Percentiles rank a stretch among this genome's conserved stretches.
These are phyloP conservation scores for Kwoniella dendrophila DNA, from an alignment of 768 basidiomycete species.

Conservation along the genomic window DNA sequence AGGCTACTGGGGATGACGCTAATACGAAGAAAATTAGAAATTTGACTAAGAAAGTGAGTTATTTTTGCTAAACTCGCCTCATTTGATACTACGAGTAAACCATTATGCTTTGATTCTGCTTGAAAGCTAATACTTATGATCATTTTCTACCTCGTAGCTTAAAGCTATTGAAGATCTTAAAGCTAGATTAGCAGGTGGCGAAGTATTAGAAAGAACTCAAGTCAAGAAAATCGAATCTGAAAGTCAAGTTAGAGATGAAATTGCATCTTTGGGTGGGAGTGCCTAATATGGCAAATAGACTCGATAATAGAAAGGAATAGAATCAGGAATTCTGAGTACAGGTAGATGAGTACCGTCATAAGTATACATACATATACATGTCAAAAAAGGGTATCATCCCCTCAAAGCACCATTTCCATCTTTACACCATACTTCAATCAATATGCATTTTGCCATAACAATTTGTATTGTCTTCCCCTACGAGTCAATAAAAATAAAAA, in stretches of 20 bases:
- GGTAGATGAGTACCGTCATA: no score
- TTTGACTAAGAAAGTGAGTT: constrained; percentile 85
- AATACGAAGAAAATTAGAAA: constrained; percentile 91
- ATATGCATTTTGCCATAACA: not conserved
- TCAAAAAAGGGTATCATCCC: no score
- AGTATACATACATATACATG: no score
- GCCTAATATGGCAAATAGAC: constrained; percentile 13
- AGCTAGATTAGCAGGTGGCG: constrained; percentile 83
- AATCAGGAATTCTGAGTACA: no score
- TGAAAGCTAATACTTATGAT: not conserved
- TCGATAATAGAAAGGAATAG: not conserved
- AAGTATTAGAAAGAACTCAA: constrained; percentile 91
- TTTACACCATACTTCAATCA: no score
- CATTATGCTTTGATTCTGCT: no score
- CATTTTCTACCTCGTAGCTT: constrained; percentile 61
- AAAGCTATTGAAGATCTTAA: constrained; percentile 99
- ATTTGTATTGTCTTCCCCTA: not conserved
- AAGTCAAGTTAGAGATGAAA: constrained; percentile 77
- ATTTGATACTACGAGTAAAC: no score
- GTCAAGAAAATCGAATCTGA: constrained; percentile 96
- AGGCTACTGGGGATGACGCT: constrained; percentile 63
- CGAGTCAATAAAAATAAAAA: not conserved
- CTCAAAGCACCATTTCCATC: no score
- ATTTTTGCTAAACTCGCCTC: not conserved
- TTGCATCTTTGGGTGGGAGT: constrained; percentile 58